phyloP scores from a whole-genome alignment of 345 rosid species.

The Rhizophora mangle region DNA sequence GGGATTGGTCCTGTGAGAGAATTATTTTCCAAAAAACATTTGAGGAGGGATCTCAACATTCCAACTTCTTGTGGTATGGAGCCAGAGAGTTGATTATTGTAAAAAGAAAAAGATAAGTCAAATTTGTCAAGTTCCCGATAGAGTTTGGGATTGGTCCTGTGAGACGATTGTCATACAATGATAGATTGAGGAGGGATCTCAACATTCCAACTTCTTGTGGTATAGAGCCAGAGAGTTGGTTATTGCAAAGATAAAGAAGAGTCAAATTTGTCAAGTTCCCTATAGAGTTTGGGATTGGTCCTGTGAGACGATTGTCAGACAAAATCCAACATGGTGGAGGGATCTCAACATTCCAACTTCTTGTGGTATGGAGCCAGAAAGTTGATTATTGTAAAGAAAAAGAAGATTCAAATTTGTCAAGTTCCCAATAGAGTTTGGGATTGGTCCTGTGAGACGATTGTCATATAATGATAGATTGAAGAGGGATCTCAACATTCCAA shows the following conservation, averaged over 20 bases:
- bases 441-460: neutral
- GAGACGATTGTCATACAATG: rapidly evolving
- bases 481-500: neutral
- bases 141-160: neutral
- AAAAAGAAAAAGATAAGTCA: neutral
- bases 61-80: too few relatives aligned
- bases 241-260: neutral
- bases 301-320: constrained; percentile 20
- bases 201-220: neutral
- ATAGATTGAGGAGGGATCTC: too few relatives aligned
- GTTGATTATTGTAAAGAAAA: too few relatives aligned
- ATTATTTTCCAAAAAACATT: too few relatives aligned
- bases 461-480: rapidly evolving
- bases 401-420: neutral
- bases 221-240: neutral
- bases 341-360: too few relatives aligned
- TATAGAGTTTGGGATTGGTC: constrained; percentile 3
- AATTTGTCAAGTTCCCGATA: neutral
- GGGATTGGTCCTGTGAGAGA: too few relatives aligned
- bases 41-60: too few relatives aligned
- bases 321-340: too few relatives aligned
- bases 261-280: neutral
- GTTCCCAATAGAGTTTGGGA: neutral
- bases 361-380: too few relatives aligned
- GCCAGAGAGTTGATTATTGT: too few relatives aligned